Conservation (phyloP, 257 asterid species). For the Catharanthus roseus region DNA sequence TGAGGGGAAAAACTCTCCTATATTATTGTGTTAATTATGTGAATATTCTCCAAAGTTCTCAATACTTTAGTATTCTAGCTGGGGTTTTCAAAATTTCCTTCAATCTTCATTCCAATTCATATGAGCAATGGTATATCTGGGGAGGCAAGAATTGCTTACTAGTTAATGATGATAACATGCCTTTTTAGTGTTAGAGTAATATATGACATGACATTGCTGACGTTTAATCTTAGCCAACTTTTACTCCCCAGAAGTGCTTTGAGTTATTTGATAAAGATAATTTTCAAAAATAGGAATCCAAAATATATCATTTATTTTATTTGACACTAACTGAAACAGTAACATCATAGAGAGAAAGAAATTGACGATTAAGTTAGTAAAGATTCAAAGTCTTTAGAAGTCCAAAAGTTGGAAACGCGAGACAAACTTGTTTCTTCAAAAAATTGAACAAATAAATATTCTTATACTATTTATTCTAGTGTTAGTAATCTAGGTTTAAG, state of each 20-base stretch:
- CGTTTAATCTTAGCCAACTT: too few relatives aligned
- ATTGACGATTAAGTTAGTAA: neutral
- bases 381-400: neutral
- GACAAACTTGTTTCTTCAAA: neutral
- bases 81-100: neutral
- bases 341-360: neutral
- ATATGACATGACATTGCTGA: too few relatives aligned
- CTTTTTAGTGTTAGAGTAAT: too few relatives aligned
- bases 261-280: too few relatives aligned
- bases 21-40: neutral
- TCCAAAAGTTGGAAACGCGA: neutral
- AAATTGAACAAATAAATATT: neutral
- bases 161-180: too few relatives aligned
- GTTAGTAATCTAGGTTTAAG: neutral
- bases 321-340: neutral
- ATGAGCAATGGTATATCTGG: too few relatives aligned
- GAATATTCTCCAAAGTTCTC: neutral
- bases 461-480: neutral
- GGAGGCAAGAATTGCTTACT: too few relatives aligned
- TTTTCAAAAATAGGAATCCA: too few relatives aligned
- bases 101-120: neutral
- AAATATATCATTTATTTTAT: too few relatives aligned
- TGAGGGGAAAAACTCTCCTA: too few relatives aligned
- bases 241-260: too few relatives aligned
- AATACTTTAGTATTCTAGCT: too few relatives aligned